These are phyloP conservation scores for Lactarius sp. DNA, from an alignment of 768 basidiomycete species.

Conservation along the genomic window DNA sequence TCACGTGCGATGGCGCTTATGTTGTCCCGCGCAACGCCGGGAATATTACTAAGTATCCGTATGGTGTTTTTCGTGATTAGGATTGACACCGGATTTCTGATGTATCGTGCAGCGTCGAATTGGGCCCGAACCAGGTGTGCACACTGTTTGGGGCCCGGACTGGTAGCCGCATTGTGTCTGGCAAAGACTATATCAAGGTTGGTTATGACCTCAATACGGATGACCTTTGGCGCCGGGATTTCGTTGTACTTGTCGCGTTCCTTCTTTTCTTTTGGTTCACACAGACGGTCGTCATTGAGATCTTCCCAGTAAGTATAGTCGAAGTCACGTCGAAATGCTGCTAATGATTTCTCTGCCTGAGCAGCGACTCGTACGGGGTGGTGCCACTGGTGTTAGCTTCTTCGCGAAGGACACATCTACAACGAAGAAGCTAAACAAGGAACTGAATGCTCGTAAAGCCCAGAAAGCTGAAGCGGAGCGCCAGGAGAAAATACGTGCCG, in stretches of 20 bases:
- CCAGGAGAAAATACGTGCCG: constrained; percentile 27
- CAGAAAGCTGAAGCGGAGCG: constrained; percentile 30
- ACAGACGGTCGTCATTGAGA: constrained; percentile 64
- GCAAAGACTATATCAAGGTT: constrained; percentile 78
- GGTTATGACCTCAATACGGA: constrained; percentile 47
- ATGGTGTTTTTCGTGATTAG: constrained; percentile 28
- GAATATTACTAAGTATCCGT: constrained; percentile 58
- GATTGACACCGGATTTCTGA: background rate
- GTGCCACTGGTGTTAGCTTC: constrained; percentile 42
- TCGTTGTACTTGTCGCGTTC: constrained; percentile 69
- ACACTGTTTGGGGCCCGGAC: constrained; percentile 60
- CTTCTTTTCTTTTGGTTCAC: constrained; percentile 63
- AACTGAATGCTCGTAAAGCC: constrained; percentile 47
- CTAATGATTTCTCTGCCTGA: constrained; percentile 19
- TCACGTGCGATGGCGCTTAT: constrained; percentile 61
- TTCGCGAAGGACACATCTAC: constrained; percentile 57
- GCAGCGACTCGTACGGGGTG: constrained; percentile 56
- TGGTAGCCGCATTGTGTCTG: constrained; percentile 57
- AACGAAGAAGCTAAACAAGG: constrained; percentile 50
- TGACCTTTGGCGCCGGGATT: constrained; percentile 64
- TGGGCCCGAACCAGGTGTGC: constrained; percentile 72
- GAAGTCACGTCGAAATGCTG: constrained; percentile 25
- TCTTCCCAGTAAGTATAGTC: constrained; percentile 44
- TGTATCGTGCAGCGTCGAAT: constrained; percentile 49
- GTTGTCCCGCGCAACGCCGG: constrained; percentile 61